Percentiles rank a stretch among this genome's conserved stretches.
Conservation (phyloP, 202 grass and related monocot genomes). For the Hordeum pubiflorum region DNA sequence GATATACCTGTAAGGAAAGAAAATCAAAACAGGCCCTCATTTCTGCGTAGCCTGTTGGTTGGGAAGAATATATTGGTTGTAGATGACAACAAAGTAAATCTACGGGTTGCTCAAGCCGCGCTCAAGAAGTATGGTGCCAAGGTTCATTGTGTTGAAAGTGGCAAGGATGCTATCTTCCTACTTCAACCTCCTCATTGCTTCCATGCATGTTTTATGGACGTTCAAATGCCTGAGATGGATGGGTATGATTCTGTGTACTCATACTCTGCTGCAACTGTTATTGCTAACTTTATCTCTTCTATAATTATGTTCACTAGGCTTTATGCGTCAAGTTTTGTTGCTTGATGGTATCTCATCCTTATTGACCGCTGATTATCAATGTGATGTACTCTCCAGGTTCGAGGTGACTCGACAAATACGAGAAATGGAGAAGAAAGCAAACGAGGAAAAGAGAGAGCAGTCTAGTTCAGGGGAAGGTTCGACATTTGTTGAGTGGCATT, state of each 20-base stretch:
- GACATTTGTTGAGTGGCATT: constrained; percentile 27
- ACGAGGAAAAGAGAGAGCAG: constrained; percentile 35
- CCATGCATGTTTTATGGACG: constrained; percentile 93
- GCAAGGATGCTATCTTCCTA: constrained; percentile 60
- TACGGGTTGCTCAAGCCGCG: constrained; percentile 67
- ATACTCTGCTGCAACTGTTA: neutral
- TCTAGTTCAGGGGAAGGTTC: constrained; percentile 20
- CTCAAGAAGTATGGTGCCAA: constrained; percentile 82
- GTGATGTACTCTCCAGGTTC: constrained; percentile 44
- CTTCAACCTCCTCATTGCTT: constrained; percentile 74
- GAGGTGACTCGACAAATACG: constrained; percentile 73
- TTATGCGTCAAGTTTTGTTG: neutral
- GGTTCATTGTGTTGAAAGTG: constrained; percentile 83
- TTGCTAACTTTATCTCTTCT: neutral
- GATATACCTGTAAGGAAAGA: constrained; percentile 45
- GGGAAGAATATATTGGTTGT: constrained; percentile 96
- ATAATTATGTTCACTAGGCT: neutral
- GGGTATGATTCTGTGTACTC: constrained; percentile 53
- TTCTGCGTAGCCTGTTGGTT: constrained; percentile 50
- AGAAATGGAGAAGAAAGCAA: constrained; percentile 55
- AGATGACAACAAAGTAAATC: constrained; percentile 94
- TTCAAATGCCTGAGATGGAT: constrained; percentile 99
- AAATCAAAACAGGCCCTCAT: constrained; percentile 44
- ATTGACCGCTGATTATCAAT: neutral
- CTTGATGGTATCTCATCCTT: neutral